Evolutionary conservation across 2,329 filamentous ascomycete genomes (phyloP).

Genomic region (Stagonosporopsis tanaceti): DNA sequence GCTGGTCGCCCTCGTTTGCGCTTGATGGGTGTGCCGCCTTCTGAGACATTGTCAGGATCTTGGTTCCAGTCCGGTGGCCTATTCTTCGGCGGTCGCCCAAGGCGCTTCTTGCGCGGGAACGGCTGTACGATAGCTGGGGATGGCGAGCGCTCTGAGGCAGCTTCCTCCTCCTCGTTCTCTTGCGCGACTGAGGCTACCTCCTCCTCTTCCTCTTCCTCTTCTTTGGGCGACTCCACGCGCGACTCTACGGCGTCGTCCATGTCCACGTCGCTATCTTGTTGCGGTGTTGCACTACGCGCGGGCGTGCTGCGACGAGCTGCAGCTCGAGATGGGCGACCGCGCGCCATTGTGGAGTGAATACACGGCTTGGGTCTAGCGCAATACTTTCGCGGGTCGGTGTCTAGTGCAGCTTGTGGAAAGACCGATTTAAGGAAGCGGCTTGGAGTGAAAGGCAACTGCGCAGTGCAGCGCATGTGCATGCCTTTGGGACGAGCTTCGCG

Average conservation of each 20-base stretch:
- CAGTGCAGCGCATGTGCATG: conserved; percentile 9
- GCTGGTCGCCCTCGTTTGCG: conserved; percentile 60
- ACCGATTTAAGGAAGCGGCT: not conserved
- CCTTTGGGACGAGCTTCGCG: conserved; percentile 20
- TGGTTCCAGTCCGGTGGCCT: conserved; percentile 77
- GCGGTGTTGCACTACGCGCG: conserved; percentile 46
- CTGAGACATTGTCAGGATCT: conserved; percentile 57
- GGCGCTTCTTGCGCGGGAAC: conserved; percentile 72
- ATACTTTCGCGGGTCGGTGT: not conserved
- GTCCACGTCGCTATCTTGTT: conserved; percentile 46
- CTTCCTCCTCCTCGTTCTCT: conserved; percentile 52
- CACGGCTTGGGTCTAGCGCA: not conserved
- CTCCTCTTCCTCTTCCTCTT: conserved; percentile 60
- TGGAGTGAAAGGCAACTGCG: not conserved
- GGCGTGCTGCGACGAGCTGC: conserved; percentile 51
- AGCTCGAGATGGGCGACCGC: conserved; percentile 48
- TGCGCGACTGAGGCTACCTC: conserved; percentile 60
- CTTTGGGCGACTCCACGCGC: conserved; percentile 49
- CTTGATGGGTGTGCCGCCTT: conserved; percentile 58
- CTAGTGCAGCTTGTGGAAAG: not conserved
- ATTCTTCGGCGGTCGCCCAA: conserved; percentile 89
- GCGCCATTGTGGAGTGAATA: conserved; percentile 39
- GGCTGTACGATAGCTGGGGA: conserved; percentile 61
- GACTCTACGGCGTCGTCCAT: conserved; percentile 45
- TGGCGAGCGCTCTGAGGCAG: conserved; percentile 55